These are phyloP conservation scores for Canariomyces notabilis DNA, from an alignment of 2,329 filamentous ascomycete species.

Conservation along the genomic window DNA sequence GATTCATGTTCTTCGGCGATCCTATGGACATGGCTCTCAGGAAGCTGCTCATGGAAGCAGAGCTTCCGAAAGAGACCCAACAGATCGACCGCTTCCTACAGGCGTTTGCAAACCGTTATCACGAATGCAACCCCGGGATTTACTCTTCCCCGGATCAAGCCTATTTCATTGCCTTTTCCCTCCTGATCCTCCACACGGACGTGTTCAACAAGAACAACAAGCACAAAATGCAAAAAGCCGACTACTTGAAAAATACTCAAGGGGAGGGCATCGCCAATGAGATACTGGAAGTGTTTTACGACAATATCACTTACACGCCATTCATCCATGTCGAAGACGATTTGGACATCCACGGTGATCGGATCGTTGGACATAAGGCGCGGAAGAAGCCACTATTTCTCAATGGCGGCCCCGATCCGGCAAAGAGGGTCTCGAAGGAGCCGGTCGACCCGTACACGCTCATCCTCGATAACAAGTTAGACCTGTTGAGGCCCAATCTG, in stretches of 20 bases:
- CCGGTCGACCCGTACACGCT: slow-evolving; percentile 93
- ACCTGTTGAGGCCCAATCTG: slow-evolving; percentile 74
- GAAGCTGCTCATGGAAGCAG: slow-evolving; percentile 93
- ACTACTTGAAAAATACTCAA: slow-evolving; percentile 92
- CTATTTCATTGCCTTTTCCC: slow-evolving; percentile 97
- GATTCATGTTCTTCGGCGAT: slow-evolving; percentile 91
- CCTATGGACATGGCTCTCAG: slow-evolving; percentile 97
- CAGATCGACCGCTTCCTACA: slow-evolving; percentile 94
- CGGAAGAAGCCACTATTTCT: slow-evolving; percentile 68
- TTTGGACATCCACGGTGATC: slow-evolving; percentile 70
- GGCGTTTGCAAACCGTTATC: slow-evolving; percentile 91
- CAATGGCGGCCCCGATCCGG: slow-evolving; percentile 57
- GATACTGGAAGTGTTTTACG: slow-evolving; percentile 92
- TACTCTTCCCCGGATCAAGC: slow-evolving; percentile 87
- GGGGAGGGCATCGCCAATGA: slow-evolving; percentile 92
- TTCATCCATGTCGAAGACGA: slow-evolving; percentile 98
- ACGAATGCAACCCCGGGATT: slow-evolving; percentile 97
- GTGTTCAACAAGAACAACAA: slow-evolving; percentile 99
- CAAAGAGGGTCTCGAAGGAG: slow-evolving; percentile 65
- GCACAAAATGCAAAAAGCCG: slow-evolving; percentile 93
- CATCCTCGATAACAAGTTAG: slow-evolving; percentile 84
- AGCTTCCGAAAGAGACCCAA: slow-evolving; percentile 93
- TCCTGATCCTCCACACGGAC: slow-evolving; percentile 93
- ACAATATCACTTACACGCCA: slow-evolving; percentile 96
- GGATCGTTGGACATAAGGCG: slow-evolving; percentile 64